A percentile compares a stretch with the other conserved stretches of the same genome.
Evolutionary conservation across 805 yeast species (phyloP).

Genomic region (Kodamaea restingae): DNA sequence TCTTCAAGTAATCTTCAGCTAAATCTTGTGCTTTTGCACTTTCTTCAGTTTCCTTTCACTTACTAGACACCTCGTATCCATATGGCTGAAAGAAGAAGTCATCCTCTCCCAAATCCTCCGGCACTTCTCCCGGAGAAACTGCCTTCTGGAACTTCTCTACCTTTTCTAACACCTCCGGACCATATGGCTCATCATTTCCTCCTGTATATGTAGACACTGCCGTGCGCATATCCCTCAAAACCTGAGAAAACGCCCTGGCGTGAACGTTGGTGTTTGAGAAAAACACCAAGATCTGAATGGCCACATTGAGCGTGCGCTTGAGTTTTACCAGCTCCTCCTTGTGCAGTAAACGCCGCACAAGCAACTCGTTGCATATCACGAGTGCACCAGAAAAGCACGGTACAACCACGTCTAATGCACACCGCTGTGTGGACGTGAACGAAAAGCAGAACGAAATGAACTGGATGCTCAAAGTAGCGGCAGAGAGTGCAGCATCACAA

Average conservation of each 20-base stretch:
- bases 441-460: slow-evolving; percentile 15
- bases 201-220: not conserved
- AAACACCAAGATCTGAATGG: not conserved
- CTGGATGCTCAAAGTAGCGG: slow-evolving; percentile 15
- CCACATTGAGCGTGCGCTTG: slow-evolving; percentile 12
- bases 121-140: slow-evolving; percentile 13
- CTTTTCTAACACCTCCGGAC: slow-evolving; percentile 1
- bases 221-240: not conserved
- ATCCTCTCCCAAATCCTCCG: slow-evolving; percentile 1
- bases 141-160: slow-evolving; percentile 18
- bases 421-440: slow-evolving; percentile 6
- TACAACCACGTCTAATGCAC: slow-evolving; percentile 14
- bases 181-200: slow-evolving; percentile 1
- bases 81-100: slow-evolving; percentile 1
- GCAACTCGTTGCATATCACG: slow-evolving; percentile 10
- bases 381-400: slow-evolving; percentile 15
- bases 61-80: not conserved
- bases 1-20: too few relatives aligned
- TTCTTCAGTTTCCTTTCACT: not conserved
- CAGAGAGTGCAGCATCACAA: slow-evolving; percentile 14
- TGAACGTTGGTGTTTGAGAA: not conserved
- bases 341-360: not conserved
- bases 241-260: not conserved
- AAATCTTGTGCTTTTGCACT: too few relatives aligned
- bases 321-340: slow-evolving; percentile 2